Conservation (phyloP, 805 yeast species). For the Starmerella bombicola region DNA sequence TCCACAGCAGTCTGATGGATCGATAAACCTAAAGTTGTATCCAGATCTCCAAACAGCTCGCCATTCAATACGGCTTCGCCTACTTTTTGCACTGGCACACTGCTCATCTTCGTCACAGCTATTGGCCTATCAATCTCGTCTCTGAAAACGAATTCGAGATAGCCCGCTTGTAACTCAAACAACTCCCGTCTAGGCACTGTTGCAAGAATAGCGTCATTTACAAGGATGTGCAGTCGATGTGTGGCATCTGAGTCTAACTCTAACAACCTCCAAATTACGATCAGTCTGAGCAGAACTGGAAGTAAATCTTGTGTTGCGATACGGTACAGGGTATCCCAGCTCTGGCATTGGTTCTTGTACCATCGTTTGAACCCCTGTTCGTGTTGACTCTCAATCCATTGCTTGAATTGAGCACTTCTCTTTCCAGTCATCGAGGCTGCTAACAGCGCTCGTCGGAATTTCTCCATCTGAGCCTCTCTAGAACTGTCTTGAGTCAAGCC, state of each 20-base stretch:
- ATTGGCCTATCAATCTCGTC: constrained; percentile 20
- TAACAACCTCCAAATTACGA: constrained; percentile 6
- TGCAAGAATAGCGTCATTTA: not conserved
- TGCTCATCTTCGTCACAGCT: constrained; percentile 8
- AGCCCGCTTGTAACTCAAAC: constrained; percentile 17
- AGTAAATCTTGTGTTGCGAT: constrained; percentile 4
- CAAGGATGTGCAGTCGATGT: constrained; percentile 1
- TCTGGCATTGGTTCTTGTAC: constrained; percentile 15
- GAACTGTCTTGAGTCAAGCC: not conserved
- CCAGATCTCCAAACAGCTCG: constrained; percentile 2
- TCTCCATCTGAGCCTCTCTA: not conserved
- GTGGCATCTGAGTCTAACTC: not conserved
- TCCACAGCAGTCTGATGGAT: not conserved
- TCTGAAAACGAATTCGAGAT: constrained; percentile 14
- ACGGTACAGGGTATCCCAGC: constrained; percentile 7
- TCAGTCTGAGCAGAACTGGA: constrained; percentile 2
- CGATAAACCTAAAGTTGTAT: not conserved
- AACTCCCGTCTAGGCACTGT: not conserved
- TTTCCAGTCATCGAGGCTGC: not conserved
- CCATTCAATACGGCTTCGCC: not conserved
- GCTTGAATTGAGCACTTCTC: not conserved
- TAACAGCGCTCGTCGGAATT: not conserved
- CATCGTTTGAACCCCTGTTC: constrained; percentile 23
- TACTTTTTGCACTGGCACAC: not conserved
- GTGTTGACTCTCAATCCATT: constrained; percentile 21